phyloP scores from a whole-genome alignment of 257 asterid genomes.

The Scutellaria barbata region DNA sequence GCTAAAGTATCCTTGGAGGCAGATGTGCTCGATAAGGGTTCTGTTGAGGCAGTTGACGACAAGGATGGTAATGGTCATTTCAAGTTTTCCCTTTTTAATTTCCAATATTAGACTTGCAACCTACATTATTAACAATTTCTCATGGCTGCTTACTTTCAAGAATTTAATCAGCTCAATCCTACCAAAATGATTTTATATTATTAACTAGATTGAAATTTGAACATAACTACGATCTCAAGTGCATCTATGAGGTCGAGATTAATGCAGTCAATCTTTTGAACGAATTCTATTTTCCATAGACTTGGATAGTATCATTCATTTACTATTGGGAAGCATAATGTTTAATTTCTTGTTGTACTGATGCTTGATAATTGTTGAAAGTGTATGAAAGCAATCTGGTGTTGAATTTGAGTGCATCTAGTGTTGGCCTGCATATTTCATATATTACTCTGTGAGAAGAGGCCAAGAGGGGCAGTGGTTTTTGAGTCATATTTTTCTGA shows the following conservation, averaged over 20 bases:
- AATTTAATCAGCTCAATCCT: background rate
- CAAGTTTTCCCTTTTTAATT: slow-evolving; percentile 20
- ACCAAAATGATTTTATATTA: background rate
- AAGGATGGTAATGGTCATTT: slow-evolving; percentile 50
- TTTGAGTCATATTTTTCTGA: background rate
- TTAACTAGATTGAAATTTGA: background rate
- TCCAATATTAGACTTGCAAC: slow-evolving; percentile 1
- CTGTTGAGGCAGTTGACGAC: slow-evolving; percentile 45
- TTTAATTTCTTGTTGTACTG: background rate
- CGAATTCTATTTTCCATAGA: background rate
- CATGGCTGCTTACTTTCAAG: background rate
- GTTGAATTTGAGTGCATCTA: background rate
- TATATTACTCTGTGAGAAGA: slow-evolving; percentile 3
- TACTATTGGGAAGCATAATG: background rate
- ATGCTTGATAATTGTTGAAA: background rate
- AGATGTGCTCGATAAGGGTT: slow-evolving; percentile 54
- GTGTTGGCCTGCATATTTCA: slow-evolving; percentile 3
- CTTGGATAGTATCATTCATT: slow-evolving; percentile 3
- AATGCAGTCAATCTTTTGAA: slow-evolving; percentile 1
- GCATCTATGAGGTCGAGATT: background rate
- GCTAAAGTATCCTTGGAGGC: slow-evolving; percentile 59
- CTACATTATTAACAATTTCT: background rate
- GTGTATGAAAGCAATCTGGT: background rate
- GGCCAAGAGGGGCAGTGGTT: background rate
- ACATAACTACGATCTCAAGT: background rate